Evolutionary conservation across 1,284 basidiomycete genomes (phyloP).

Genomic region (Ustilago lituana): DNA sequence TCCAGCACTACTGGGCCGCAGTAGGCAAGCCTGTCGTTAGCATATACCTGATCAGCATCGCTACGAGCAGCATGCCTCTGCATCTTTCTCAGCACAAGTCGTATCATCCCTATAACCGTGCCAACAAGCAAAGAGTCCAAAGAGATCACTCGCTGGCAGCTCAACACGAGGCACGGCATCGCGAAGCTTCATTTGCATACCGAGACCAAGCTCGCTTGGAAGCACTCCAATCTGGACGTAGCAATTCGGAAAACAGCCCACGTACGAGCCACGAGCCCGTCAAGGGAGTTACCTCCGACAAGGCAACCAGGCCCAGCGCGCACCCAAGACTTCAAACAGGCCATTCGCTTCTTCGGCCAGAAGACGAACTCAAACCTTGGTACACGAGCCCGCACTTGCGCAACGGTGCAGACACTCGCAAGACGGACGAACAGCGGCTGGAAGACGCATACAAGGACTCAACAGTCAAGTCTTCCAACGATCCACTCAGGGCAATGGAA

Average conservation of each 20-base stretch:
- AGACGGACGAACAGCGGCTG: constrained; percentile 48
- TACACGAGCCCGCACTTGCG: constrained; percentile 42
- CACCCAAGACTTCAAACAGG: constrained; percentile 2
- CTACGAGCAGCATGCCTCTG: constrained; percentile 23
- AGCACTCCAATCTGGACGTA: constrained; percentile 11
- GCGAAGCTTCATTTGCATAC: constrained; percentile 9
- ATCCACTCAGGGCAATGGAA: constrained; percentile 56
- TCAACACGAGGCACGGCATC: constrained; percentile 8
- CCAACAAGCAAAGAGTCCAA: constrained; percentile 6
- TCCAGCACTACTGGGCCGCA: too few species aligned
- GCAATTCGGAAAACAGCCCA: background rate
- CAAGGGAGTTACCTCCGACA: background rate
- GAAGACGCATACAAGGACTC: constrained; percentile 53
- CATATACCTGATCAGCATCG: too few species aligned
- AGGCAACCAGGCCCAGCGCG: background rate
- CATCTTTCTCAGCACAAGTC: constrained; percentile 31
- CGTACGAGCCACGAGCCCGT: background rate
- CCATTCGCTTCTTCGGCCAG: constrained; percentile 21
- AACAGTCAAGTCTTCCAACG: constrained; percentile 44
- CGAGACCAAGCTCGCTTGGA: constrained; percentile 18
- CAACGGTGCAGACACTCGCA: constrained; percentile 46
- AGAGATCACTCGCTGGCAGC: constrained; percentile 8
- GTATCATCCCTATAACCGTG: constrained; percentile 20
- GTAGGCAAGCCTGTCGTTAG: background rate
- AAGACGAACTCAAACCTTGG: constrained; percentile 59